A percentile compares a stretch with the other conserved stretches of the same genome.
phyloP scores from a whole-genome alignment of 345 rosid species.

The Excoecaria agallocha region DNA sequence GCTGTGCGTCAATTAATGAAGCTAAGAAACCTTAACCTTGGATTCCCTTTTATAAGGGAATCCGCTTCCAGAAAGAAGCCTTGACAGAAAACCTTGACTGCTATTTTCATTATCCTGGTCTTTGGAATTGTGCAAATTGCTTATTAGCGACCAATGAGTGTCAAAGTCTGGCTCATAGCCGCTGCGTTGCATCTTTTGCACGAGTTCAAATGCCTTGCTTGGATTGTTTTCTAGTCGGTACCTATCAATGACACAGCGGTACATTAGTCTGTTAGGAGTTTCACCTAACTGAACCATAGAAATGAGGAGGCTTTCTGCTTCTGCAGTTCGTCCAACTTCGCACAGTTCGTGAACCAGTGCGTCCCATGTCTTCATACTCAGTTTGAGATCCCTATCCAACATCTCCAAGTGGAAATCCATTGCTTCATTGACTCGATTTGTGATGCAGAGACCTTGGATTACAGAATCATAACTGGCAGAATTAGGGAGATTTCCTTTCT shows the following conservation, averaged over 20 bases:
- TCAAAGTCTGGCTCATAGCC: constrained; percentile 70
- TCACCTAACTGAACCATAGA: constrained; percentile 47
- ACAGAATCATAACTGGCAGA: constrained; percentile 58
- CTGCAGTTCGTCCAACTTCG: constrained; percentile 38
- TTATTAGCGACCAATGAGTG: constrained; percentile 76
- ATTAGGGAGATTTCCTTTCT: constrained; percentile 44
- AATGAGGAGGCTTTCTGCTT: constrained; percentile 53
- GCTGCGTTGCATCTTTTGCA: constrained; percentile 57
- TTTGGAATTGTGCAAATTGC: constrained; percentile 48
- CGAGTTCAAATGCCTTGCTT: constrained; percentile 53
- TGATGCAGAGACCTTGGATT: constrained; percentile 40
- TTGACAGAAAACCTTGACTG: constrained; percentile 58
- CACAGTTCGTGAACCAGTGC: constrained; percentile 41
- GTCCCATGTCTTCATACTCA: constrained; percentile 49
- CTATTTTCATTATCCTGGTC: constrained; percentile 28
- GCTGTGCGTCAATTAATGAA: neutral
- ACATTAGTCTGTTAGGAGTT: constrained; percentile 60
- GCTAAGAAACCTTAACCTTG: constrained; percentile 11
- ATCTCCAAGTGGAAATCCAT: constrained; percentile 64
- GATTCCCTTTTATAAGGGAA: constrained; percentile 28
- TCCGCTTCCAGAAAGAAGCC: constrained; percentile 72
- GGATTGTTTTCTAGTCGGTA: constrained; percentile 52
- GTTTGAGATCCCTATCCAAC: constrained; percentile 50
- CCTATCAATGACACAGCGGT: constrained; percentile 41
- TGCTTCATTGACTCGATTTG: constrained; percentile 44